A percentile compares a stretch with the other conserved stretches of the same genome.
These are phyloP conservation scores for Cladosporium sp. DNA, from an alignment of 2,329 filamentous ascomycete genomes.

Conservation along the genomic window DNA sequence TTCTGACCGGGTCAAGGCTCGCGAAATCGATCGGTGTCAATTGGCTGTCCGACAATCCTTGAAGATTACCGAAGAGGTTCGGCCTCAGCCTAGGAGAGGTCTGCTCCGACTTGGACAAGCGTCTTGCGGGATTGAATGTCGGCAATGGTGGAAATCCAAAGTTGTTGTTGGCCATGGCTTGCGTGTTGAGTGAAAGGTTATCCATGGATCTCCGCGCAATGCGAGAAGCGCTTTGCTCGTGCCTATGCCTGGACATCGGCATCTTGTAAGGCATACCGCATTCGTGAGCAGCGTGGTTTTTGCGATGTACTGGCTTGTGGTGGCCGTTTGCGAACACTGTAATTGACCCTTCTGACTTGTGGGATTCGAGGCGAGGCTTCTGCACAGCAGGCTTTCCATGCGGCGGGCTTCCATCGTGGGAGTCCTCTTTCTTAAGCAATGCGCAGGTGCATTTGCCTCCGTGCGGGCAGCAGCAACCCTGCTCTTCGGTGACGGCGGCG, in stretches of 20 bases:
- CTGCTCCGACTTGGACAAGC: constrained; percentile 30
- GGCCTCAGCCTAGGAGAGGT: constrained; percentile 24
- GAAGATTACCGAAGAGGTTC: constrained; percentile 15
- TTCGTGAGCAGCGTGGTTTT: constrained; percentile 61
- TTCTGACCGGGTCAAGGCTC: constrained; percentile 20
- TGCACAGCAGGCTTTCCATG: constrained; percentile 40
- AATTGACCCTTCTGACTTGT: constrained; percentile 56
- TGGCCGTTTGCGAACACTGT: constrained; percentile 61
- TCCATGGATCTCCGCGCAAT: constrained; percentile 50
- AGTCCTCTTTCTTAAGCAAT: constrained; percentile 50
- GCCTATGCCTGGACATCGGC: constrained; percentile 51
- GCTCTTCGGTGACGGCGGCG: constrained; percentile 33
- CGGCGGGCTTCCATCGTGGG: constrained; percentile 27
- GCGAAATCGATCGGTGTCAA: constrained; percentile 25
- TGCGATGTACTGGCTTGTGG: constrained; percentile 61
- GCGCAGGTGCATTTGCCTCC: constrained; percentile 59
- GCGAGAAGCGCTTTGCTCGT: constrained; percentile 40
- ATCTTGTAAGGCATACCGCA: constrained; percentile 61
- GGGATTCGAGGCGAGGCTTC: constrained; percentile 54
- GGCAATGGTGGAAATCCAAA: background rate
- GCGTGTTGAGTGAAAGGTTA: constrained; percentile 40
- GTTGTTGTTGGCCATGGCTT: constrained; percentile 5
- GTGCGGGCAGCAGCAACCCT: constrained; percentile 52
- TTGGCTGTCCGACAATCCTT: constrained; percentile 17
- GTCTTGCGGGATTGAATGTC: constrained; percentile 14